Evolutionary conservation across 2,329 filamentous ascomycete genomes (phyloP), one percentile per base, ranked within the genome.

Genomic region (Sporothrix brasiliensis): DNA sequence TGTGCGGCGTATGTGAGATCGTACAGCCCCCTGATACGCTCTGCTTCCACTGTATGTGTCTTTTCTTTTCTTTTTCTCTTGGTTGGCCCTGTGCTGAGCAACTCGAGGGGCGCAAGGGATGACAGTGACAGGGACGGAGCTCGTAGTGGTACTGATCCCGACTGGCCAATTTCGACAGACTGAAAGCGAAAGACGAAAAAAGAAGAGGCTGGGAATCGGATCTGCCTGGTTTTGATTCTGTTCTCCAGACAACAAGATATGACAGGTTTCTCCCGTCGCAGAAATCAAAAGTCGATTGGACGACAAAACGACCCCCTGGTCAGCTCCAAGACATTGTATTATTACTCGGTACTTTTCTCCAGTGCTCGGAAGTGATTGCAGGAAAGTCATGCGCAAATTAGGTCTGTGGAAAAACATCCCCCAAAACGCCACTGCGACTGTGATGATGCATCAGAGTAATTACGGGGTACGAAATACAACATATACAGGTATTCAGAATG

Each of bases 291-390:
- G 4, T 27, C 19, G 27, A 21, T 53, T 53, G 10, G 11, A 30
- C 4, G 34, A 27, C 16, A 24, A 61, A 61, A 34, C 56, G 16
- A 44, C 56, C 56, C 56, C 56, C 34, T 24, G 34, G 56, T 19
- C 34, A 44, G 9, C 11, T 27, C 34, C 34, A 44, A 61, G 56
- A 39, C 56, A 60, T 41, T 39, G 5, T 39, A 39, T 58, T 58
- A 34, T 9, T 34, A 34, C 34, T 4, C 4, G 34, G 34, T 34
- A 34, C 34, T 39, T 39, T 13, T 44, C 11, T 50, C 34, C 56
- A 24, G 39, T 24, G 56, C 56, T 11, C 56, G 34, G 56, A 61
- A 61, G 56, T 61, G 56, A 24, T 11, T 61, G 56, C 56, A 44
- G 56, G 30, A 41, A 58, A 60, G 41, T 4, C 13, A 60, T 41